Evolutionary conservation across 805 yeast genomes (phyloP).

Genomic region (Lipomyces japonicus): DNA sequence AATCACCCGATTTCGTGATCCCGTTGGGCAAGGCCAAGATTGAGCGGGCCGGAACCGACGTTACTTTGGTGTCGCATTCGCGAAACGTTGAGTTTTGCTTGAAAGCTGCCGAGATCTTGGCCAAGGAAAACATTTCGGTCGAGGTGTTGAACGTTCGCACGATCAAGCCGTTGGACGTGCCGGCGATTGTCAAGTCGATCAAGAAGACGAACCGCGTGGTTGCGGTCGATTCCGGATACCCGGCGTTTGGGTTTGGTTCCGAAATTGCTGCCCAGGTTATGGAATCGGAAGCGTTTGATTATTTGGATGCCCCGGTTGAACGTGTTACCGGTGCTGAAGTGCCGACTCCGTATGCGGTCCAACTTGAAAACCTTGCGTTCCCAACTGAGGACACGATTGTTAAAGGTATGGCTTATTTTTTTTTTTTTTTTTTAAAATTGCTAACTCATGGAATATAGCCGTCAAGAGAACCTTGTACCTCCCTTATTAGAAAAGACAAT

Average conservation of each 20-base stretch:
- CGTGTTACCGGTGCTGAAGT: conserved; percentile 99
- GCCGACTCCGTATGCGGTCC: conserved; percentile 97
- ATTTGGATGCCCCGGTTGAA: conserved; percentile 96
- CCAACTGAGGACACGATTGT: conserved; percentile 90
- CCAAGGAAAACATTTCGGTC: conserved; percentile 77
- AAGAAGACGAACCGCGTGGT: conserved; percentile 96
- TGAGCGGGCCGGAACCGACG: conserved; percentile 88
- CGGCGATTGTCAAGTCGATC: conserved; percentile 77
- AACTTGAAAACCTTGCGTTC: conserved; percentile 97
- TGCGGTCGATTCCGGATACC: conserved; percentile 97
- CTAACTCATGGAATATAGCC: conserved; percentile 25
- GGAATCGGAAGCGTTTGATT: conserved; percentile 98
- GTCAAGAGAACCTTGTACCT: conserved; percentile 43
- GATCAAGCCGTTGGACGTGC: conserved; percentile 92
- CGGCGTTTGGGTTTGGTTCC: conserved; percentile 97
- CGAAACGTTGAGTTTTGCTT: conserved; percentile 83
- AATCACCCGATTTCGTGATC: conserved; percentile 80
- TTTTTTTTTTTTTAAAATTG: conserved; percentile 31
- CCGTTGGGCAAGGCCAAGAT: conserved; percentile 96
- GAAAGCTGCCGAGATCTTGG: conserved; percentile 83
- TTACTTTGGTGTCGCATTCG: conserved; percentile 85
- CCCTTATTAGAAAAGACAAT: conserved; percentile 23
- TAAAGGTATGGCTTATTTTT: conserved; percentile 46
- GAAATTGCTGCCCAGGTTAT: conserved; percentile 96
- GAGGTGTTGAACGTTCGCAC: conserved; percentile 96